Evolutionary conservation across 2,329 filamentous ascomycete species (phyloP).

Genomic region (Clarireedia paspali): DNA sequence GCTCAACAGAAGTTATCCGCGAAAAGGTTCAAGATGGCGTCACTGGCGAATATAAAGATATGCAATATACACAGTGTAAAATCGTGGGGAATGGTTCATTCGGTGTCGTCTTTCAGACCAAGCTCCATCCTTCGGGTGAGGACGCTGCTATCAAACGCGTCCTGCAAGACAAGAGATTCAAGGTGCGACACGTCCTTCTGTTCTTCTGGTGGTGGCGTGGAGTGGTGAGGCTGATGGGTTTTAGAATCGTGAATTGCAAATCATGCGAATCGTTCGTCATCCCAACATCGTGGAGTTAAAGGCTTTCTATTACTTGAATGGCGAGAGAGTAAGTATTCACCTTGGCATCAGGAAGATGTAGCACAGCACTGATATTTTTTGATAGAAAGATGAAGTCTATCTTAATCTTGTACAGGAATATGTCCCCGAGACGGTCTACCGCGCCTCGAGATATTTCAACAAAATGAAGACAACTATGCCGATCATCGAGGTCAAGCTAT

Average conservation of each 20-base stretch:
- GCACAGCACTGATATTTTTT: constrained; percentile 12
- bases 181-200: constrained; percentile 51
- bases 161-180: constrained; percentile 98
- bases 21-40: constrained; percentile 98
- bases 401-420: constrained; percentile 97
- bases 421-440: constrained; percentile 96
- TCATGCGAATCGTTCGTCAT: constrained; percentile 98
- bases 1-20: constrained; percentile 81
- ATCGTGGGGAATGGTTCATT: constrained; percentile 99
- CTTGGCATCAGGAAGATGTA: constrained; percentile 11
- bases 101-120: constrained; percentile 97
- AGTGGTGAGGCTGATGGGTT: constrained; percentile 21
- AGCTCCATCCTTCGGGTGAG: constrained; percentile 93
- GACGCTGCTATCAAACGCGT: constrained; percentile 99
- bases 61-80: constrained; percentile 99
- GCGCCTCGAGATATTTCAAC: constrained; percentile 97
- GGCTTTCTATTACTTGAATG: constrained; percentile 99
- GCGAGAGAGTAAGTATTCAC: constrained; percentile 69
- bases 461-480: constrained; percentile 99
- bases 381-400: constrained; percentile 93
- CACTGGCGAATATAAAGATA: constrained; percentile 90
- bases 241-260: constrained; percentile 97
- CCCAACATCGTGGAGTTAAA: constrained; percentile 99
- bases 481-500: constrained; percentile 96
- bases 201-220: neutral